phyloP scores from a whole-genome alignment of 1,284 basidiomycete genomes.

The Thelephora terrestris region DNA sequence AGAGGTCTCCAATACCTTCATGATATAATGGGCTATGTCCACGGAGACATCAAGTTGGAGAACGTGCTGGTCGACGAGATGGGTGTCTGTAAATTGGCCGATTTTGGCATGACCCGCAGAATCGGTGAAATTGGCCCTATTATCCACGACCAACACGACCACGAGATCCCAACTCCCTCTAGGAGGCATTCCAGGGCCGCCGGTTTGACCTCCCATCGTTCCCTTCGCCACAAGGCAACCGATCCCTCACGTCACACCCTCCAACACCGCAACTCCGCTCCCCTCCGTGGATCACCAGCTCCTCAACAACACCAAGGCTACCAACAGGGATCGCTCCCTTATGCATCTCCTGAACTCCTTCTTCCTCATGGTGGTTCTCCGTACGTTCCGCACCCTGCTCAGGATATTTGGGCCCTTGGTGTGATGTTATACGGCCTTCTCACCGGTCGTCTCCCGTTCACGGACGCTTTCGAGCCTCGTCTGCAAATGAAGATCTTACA shows the following conservation, averaged over 20 bases:
- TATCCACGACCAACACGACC: constrained; percentile 25
- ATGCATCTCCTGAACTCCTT: constrained; percentile 78
- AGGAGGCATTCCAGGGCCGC: constrained; percentile 6
- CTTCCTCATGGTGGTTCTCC: constrained; percentile 26
- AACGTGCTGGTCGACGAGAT: constrained; percentile 88
- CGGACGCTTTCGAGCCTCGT: constrained; percentile 81
- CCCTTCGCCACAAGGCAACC: constrained; percentile 23
- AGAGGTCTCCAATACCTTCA: constrained; percentile 83
- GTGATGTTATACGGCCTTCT: constrained; percentile 80
- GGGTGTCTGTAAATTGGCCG: constrained; percentile 71
- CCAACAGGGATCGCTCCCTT: constrained; percentile 82
- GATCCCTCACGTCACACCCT: constrained; percentile 14
- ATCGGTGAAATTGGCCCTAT: constrained; percentile 38
- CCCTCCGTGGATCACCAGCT: constrained; percentile 28
- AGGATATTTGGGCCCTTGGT: constrained; percentile 92
- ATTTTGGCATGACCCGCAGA: constrained; percentile 73
- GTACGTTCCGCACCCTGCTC: constrained; percentile 46
- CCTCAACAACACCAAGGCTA: constrained; percentile 30
- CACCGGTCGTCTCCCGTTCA: constrained; percentile 74
- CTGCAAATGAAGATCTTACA: constrained; percentile 85
- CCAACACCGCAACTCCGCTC: constrained; percentile 53
- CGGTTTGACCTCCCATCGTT: constrained; percentile 24
- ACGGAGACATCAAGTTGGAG: constrained; percentile 94
- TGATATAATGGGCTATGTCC: constrained; percentile 66
- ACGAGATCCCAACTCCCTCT: constrained; percentile 6